Base-by-base conservation (phyloP, 2,329 filamentous ascomycete species). In the Pseudocercospora eumusae region DNA sequence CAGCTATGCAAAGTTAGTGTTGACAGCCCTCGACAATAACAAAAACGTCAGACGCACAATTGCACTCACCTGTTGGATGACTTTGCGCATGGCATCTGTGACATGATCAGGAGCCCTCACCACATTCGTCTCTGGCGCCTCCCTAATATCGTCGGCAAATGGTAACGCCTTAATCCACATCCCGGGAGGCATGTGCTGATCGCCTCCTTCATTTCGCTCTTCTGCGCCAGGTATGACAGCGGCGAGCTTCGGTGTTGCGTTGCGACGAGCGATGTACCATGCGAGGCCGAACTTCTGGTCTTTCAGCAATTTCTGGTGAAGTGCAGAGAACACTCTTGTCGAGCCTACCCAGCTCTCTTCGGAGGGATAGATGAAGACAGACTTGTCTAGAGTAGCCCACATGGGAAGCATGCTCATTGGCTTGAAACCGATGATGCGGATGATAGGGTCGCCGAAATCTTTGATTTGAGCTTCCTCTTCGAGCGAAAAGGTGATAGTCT, bases 381-480 rank as follows among this genome's bases (percentile, higher is more conserved):
- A 91, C 69, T 93, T 92, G 72, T 90, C 91, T 54, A 91, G 82
- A 33, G 91, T 92, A 1, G 92, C 91, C 92, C 93, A 97, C 18
- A 89, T 81, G 0, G 90, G 90, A 1, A 97, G 80, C 70, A 85
- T 80, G 1, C 84, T 85, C 27, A 90, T 81, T 6, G 91, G 86
- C 74, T 98, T 99, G 83, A 99, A 99, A 5, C 95, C 95, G 60
- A 99, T 89, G 67, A 99, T 89, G 4, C 92, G 88, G 60, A 99
- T 89, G 11, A 91, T 82, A 0, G 92, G 91, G 1, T 89, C 83
- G 2, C 93, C 93, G 70, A 96, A 96, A 67, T 91, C 81, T 64
- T 88, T 88, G 62, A 99, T 82, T 20, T 84, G 79, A 61, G 88
- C 88, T 63, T 93, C 86, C 74, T 99, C 93, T 33, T 97, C 92